phyloP scores from a whole-genome alignment of 768 basidiomycete species.

The Serendipita sp. region DNA sequence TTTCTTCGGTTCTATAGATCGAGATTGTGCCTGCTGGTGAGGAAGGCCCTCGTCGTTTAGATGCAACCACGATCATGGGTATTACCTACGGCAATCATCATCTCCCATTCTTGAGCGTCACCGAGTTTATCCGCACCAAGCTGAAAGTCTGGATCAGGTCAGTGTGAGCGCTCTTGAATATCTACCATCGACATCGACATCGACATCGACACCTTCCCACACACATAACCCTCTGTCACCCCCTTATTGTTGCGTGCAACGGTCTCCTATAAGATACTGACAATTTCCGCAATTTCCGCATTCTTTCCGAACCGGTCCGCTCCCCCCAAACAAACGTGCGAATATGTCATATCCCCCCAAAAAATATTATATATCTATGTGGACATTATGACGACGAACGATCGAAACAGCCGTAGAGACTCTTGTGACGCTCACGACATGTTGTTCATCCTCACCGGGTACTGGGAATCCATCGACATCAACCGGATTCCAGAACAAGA shows the following conservation, averaged over 20 bases:
- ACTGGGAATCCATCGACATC: slow-evolving; percentile 71
- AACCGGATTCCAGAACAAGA: slow-evolving; percentile 76
- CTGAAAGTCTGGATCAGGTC: slow-evolving; percentile 70
- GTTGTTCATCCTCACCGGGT: slow-evolving; percentile 46
- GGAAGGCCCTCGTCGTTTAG: slow-evolving; percentile 58
- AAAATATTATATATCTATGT: slow-evolving; percentile 29
- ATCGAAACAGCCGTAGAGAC: background rate
- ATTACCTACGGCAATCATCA: slow-evolving; percentile 27
- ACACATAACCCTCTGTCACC: too few relatives aligned
- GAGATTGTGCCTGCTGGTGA: slow-evolving; percentile 73
- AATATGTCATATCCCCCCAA: background rate
- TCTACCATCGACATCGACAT: too few relatives aligned
- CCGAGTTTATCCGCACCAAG: slow-evolving; percentile 76
- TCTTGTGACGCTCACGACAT: slow-evolving; percentile 45
- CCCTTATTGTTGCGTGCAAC: too few relatives aligned
- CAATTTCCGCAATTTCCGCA: slow-evolving; percentile 13
- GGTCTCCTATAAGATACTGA: too few relatives aligned
- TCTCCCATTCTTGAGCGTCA: slow-evolving; percentile 70
- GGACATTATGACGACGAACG: slow-evolving; percentile 40
- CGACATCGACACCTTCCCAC: too few relatives aligned
- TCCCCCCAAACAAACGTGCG: slow-evolving; percentile 11
- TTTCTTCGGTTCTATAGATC: slow-evolving; percentile 30
- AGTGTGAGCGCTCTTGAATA: slow-evolving; percentile 9
- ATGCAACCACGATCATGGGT: slow-evolving; percentile 47
- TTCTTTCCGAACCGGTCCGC: slow-evolving; percentile 10